Conservation (phyloP, 2,329 filamentous ascomycete species). For the Neonectria punicea region DNA sequence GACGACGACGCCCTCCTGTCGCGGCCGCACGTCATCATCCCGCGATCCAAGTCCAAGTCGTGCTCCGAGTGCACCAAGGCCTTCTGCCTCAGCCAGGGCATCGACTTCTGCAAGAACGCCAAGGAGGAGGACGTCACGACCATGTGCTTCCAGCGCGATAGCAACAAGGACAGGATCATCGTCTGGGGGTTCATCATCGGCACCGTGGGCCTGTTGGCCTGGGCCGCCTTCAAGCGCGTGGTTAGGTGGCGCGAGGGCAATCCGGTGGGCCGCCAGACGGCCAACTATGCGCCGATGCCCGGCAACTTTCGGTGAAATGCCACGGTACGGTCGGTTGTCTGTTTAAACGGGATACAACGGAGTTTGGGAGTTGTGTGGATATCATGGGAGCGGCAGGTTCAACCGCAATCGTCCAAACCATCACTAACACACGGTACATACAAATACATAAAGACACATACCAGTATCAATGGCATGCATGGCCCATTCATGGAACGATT, state of each 20-base stretch:
- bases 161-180: constrained; percentile 73
- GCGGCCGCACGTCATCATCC: constrained; percentile 29
- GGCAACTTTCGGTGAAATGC: constrained; percentile 34
- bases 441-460: constrained; percentile 8
- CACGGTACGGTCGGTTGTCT: constrained; percentile 6
- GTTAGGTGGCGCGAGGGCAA: constrained; percentile 53
- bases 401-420: constrained; percentile 12
- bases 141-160: constrained; percentile 74
- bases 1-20: constrained; percentile 5
- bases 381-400: constrained; percentile 16
- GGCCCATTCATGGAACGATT: constrained; percentile 24
- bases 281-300: constrained; percentile 46
- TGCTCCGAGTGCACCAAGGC: constrained; percentile 73
- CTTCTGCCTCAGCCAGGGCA: constrained; percentile 69
- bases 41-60: constrained; percentile 55
- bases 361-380: constrained; percentile 20
- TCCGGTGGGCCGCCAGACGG: constrained; percentile 43
- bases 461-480: background rate
- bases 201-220: constrained; percentile 67
- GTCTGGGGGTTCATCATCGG: constrained; percentile 72
- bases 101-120: constrained; percentile 72
- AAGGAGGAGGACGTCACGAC: constrained; percentile 71
- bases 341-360: constrained; percentile 12
- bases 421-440: constrained; percentile 21
- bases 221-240: constrained; percentile 65